A percentile compares a stretch with the other conserved stretches of the same genome.
Conservation (phyloP, 2,329 filamentous ascomycete genomes). For the Cryphonectria carpinicola region DNA sequence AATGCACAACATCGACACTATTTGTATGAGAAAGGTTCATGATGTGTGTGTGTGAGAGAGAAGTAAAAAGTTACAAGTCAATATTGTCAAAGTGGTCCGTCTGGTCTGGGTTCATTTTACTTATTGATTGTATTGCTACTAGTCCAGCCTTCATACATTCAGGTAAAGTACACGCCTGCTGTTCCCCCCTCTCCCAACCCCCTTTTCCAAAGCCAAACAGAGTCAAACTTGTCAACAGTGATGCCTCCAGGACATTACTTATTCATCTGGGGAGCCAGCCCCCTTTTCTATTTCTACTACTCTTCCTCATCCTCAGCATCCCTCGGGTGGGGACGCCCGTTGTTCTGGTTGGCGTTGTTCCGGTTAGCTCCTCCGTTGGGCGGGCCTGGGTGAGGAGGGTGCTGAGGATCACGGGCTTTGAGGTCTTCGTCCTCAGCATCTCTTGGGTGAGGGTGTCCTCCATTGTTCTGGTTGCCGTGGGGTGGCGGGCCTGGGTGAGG, state of each 20-base stretch:
- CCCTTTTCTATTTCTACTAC: too few species aligned
- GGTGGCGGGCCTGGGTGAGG: not conserved
- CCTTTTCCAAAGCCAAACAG: not conserved
- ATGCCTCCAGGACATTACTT: not conserved
- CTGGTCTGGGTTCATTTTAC: too few species aligned
- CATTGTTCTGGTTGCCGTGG: not conserved
- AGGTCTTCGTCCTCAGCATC: not conserved
- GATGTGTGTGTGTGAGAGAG: not conserved
- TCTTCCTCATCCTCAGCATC: slow-evolving; percentile 3
- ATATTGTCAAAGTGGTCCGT: not conserved
- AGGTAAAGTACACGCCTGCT: not conserved
- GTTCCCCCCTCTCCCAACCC: not conserved
- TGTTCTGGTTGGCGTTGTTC: not conserved
- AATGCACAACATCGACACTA: too few species aligned
- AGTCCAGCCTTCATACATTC: not conserved
- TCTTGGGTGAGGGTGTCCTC: not conserved
- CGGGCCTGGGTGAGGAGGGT: not conserved
- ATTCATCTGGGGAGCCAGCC: not conserved
- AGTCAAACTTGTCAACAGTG: not conserved
- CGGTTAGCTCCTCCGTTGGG: not conserved
- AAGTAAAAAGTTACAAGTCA: not conserved
- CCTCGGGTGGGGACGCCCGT: not conserved
- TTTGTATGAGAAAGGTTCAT: not conserved
- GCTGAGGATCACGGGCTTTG: not conserved
- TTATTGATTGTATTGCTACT: not conserved